phyloP scores from a whole-genome alignment of 371 early-diverging fungal genomes.

The Batrachochytrium dendrobatidis region DNA sequence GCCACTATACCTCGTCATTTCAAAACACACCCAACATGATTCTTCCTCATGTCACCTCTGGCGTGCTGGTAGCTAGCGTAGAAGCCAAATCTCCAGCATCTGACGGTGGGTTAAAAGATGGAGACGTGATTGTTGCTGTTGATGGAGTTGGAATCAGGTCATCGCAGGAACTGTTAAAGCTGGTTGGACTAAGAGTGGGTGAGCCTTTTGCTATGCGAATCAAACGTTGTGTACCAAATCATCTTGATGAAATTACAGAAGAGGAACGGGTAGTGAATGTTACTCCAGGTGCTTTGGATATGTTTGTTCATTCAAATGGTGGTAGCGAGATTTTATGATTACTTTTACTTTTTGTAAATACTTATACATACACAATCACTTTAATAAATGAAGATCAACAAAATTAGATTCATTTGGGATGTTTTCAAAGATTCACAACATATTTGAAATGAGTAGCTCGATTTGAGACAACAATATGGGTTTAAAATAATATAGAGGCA shows the following conservation, averaged over 20 bases:
- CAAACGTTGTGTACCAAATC: conserved; percentile 21
- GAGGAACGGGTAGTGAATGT: conserved; percentile 16
- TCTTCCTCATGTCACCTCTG: not conserved
- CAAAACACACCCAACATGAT: not conserved
- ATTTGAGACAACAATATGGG: no score
- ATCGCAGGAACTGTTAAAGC: conserved; percentile 16
- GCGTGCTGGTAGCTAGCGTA: conserved; percentile 12
- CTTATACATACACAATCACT: no score
- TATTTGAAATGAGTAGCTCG: no score
- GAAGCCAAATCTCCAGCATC: conserved; percentile 29
- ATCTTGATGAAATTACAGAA: conserved; percentile 30
- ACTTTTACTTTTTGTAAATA: no score
- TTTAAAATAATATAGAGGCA: no score
- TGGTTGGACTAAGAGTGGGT: conserved; percentile 26
- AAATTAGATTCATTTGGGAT: no score
- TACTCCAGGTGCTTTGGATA: conserved; percentile 20
- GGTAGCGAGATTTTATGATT: not conserved
- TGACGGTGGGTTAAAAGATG: conserved; percentile 21
- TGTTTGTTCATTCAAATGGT: conserved; percentile 1
- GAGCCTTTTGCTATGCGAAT: conserved; percentile 19
- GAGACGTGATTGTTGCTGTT: conserved; percentile 32
- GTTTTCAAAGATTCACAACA: no score
- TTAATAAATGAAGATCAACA: no score
- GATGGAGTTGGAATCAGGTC: conserved; percentile 7
- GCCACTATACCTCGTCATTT: not conserved